A percentile compares a stretch with the other conserved stretches of the same genome.
Conservation (phyloP, 768 basidiomycete genomes). For the Lentinula aciculospora region DNA sequence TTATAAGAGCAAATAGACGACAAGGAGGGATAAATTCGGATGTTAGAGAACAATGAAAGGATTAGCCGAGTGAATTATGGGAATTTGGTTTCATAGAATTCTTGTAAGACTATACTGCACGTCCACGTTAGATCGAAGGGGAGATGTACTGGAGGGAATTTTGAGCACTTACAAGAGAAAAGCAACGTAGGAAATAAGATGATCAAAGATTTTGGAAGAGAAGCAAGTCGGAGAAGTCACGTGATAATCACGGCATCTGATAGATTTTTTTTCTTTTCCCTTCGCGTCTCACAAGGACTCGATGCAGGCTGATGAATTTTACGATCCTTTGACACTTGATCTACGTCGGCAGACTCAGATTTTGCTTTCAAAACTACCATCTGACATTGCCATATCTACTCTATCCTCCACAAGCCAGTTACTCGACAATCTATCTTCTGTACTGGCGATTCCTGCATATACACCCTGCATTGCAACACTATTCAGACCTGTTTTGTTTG, state of each 20-base stretch:
- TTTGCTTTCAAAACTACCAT: slow-evolving; percentile 39
- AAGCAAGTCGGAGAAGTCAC: background rate
- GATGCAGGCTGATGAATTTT: slow-evolving; percentile 15
- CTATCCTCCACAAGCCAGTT: slow-evolving; percentile 35
- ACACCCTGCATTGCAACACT: slow-evolving; percentile 56
- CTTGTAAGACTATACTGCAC: background rate
- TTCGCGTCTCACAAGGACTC: background rate
- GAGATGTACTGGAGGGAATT: background rate
- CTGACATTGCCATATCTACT: slow-evolving; percentile 29
- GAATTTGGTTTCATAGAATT: background rate
- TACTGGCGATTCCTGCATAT: slow-evolving; percentile 56
- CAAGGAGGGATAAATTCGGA: background rate
- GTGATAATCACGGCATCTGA: background rate
- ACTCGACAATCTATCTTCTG: slow-evolving; percentile 49
- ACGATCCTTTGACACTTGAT: slow-evolving; percentile 59
- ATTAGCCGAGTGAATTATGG: background rate
- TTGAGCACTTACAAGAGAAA: background rate
- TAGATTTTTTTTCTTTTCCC: background rate
- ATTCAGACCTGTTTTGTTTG: slow-evolving; percentile 74
- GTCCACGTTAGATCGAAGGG: background rate
- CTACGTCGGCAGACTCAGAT: slow-evolving; percentile 45
- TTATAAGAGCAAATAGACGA: background rate
- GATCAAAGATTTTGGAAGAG: background rate
- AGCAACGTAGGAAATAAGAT: background rate
- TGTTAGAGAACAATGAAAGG: background rate